Evolutionary conservation across 768 basidiomycete species (phyloP), one percentile per base, ranked within the genome.

Genomic region (Lactifluus subvellereus): DNA sequence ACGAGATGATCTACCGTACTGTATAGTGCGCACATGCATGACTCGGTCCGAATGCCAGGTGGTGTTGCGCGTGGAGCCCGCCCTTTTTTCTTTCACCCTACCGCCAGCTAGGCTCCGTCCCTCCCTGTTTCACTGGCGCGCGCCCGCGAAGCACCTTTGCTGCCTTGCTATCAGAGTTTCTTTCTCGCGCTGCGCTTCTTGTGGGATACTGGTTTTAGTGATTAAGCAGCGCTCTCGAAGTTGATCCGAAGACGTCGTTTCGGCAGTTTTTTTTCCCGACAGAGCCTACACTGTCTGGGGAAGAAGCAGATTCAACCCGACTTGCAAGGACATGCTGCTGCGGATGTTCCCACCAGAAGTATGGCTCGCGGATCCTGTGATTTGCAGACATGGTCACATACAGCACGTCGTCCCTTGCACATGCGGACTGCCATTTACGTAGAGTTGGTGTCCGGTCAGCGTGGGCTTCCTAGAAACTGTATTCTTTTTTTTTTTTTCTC

Each of bases 401-500:
- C 45, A 47, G 4, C 14, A 27, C 45, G 16, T 47, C 20, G 55
- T 57, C 48, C 50, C 55, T 49, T 52, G 55, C 20, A 53, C 62
- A 54, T 52, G 52, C 38, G 57, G 45, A 11, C 45, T 59, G 11
- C 53, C 48, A 32, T 55, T 64, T 54, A 60, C 47, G 62, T 64
- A 55, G 32, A 11, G 52, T 18, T 53, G 27, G 62, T 59, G 52
- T n/a, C 51, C 52, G 14, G 38, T 33, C 27, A 49, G 50, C 56
- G 47, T 27, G 37, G 32, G 42, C 32, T 54, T 16, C 20, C 30
- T 30, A 6, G 40, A 37, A 6, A 30, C 13, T 40, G 52, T 20
- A 18, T 37, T 33, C 20, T 27, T 35, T 51, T 30, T 27, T 35
- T 51, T 30, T 14, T 33, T 45, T 54, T 7, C 33, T 40, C 52